phyloP scores from a whole-genome alignment of 192 early-diverging fungal species.

The Coemansia sp. region DNA sequence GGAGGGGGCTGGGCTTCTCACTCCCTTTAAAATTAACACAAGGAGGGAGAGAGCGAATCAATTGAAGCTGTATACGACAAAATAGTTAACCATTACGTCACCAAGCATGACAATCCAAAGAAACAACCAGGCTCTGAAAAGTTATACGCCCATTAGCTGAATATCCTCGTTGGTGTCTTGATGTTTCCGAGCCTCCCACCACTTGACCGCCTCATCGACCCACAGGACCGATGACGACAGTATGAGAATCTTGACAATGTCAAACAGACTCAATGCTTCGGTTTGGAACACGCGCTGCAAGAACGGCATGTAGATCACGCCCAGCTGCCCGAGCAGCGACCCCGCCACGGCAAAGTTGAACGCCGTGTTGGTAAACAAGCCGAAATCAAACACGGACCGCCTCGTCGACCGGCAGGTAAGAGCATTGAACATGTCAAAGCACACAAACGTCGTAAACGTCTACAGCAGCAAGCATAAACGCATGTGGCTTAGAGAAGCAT shows the following conservation, averaged over 20 bases:
- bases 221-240: conserved; percentile 76
- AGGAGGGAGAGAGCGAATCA: no score
- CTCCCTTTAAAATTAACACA: not conserved
- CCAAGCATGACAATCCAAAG: not conserved
- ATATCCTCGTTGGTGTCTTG: conserved; percentile 37
- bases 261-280: conserved; percentile 69
- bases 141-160: conserved; percentile 38
- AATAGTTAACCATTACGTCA: not conserved
- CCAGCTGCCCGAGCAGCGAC: conserved; percentile 79
- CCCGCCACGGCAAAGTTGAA: conserved; percentile 80
- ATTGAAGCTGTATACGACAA: no score
- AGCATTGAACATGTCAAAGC: conserved; percentile 96
- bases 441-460: conserved; percentile 96
- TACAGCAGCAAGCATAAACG: no score
- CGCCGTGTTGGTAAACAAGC: conserved; percentile 82
- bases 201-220: conserved; percentile 84
- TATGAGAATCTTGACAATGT: conserved; percentile 64
- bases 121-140: no score
- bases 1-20: not conserved
- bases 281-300: conserved; percentile 94
- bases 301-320: conserved; percentile 85
- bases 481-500: no score
- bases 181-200: conserved; percentile 37
- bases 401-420: conserved; percentile 82
- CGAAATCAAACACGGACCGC: conserved; percentile 75